A percentile compares a stretch with the other conserved stretches of the same genome.
These are phyloP conservation scores for Eremochloa ophiuroides DNA, from an alignment of 176 grass and related monocot genomes.

Conservation along the genomic window DNA sequence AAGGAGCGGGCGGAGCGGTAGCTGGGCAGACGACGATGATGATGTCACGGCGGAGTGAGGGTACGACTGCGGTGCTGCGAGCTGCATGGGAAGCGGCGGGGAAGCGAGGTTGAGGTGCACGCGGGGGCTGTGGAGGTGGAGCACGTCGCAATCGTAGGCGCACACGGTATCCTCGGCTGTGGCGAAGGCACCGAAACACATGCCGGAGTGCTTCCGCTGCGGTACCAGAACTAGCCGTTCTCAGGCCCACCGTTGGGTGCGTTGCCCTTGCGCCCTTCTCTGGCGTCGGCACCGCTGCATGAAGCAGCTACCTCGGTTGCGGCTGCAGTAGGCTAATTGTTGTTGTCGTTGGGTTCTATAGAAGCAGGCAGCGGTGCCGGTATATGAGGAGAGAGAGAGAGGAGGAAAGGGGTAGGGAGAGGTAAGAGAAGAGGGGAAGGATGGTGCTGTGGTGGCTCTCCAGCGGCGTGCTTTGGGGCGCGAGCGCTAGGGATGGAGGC, in stretches of 20 bases:
- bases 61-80: background rate
- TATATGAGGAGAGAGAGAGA: conserved; percentile 13
- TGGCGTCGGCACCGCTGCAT: background rate
- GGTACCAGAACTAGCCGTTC: too few species aligned
- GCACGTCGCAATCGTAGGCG: conserved; percentile 68
- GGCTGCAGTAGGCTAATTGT: background rate
- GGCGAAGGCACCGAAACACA: conserved; percentile 85
- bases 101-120: conserved; percentile 79
- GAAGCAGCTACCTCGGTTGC: conserved; percentile 26
- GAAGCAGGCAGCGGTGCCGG: background rate
- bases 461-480: conserved; percentile 4
- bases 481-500: conserved; percentile 31
- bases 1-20: conserved; percentile 32
- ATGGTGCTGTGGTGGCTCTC: background rate
- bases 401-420: background rate
- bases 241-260: conserved; percentile 52
- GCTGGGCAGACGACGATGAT: conserved; percentile 18
- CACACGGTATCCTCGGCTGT: conserved; percentile 86
- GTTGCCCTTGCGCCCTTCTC: conserved; percentile 12
- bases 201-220: conserved; percentile 63
- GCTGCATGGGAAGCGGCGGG: too few species aligned
- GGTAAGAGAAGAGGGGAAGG: too few species aligned
- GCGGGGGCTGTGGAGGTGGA: conserved; percentile 62
- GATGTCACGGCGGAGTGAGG: background rate
- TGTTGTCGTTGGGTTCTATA: conserved; percentile 29